Evolutionary conservation across 1,284 basidiomycete species (phyloP), one percentile per base, ranked within the genome.

Genomic region (Tylopilus sp.): DNA sequence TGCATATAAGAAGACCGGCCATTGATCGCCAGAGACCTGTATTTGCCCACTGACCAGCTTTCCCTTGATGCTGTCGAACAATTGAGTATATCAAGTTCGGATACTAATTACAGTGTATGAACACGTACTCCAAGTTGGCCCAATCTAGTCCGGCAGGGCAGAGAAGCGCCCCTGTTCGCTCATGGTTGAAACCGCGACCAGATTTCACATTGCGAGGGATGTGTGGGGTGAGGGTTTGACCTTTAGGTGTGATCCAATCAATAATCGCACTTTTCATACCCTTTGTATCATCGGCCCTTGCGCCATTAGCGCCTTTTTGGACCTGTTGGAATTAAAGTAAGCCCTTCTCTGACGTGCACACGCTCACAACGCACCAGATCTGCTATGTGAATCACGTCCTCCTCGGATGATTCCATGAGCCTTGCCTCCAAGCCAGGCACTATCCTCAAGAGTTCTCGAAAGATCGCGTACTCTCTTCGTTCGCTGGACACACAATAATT

Each of bases 221-320:
- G 41, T 59, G 36, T 4, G 58, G 49, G 18, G 8, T 59, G 4
- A 51, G 49, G 7, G 33, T 38, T 15, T 59, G 49, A 4, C 58
- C 58, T 26, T 52, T 59, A 8, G 58, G 49, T 6, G 49, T 52
- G 22, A 52, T 59, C 49, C 58, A 59, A 29, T 59, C n/a, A 9
- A 59, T 52, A 29, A 57, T n/a, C 3, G 39, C 41, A n/a, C 41
- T 16, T 29, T 57, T 57, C 29, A 57, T 57, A 4, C 57, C 53
- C 19, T 71, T 71, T 2, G 62, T 67, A 22, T 71, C 53, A 33
- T 69, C 65, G 1, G 55, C 63, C 32, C 69, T 53, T 15, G 67
- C 63, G 36, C 63, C 61, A 29, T 60, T 64, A 0, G 39, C 55
- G 24, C 69, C 64, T 39, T 64, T 68, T 26, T 68, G 65, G 22